A percentile compares a stretch with the other conserved stretches of the same genome.
Conservation (phyloP, 495 filamentous ascomycete species). For the Schizothecium vesticola region DNA sequence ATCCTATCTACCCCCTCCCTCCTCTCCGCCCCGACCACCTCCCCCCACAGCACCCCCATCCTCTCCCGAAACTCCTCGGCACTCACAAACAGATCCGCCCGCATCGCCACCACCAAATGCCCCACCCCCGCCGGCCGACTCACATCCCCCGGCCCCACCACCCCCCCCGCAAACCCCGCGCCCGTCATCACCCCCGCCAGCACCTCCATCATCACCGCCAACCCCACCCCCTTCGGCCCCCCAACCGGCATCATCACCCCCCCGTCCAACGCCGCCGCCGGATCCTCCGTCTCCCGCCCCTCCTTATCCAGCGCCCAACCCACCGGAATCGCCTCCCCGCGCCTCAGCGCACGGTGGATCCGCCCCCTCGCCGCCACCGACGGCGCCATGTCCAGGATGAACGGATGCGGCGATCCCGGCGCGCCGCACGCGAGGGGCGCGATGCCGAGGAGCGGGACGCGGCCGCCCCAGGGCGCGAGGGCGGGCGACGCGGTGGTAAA, state of each 20-base stretch:
- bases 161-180: conserved; percentile 64
- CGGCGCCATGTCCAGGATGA: conserved; percentile 78
- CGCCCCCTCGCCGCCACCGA: conserved; percentile 68
- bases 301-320: conserved; percentile 71
- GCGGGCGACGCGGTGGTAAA: conserved; percentile 77
- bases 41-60: conserved; percentile 65
- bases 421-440: conserved; percentile 74
- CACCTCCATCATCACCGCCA: conserved; percentile 80
- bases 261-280: conserved; percentile 51
- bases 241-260: conserved; percentile 79
- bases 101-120: conserved; percentile 69
- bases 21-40: conserved; percentile 59
- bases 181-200: conserved; percentile 71
- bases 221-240: conserved; percentile 66
- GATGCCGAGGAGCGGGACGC: conserved; percentile 63
- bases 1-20: conserved; percentile 67
- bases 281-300: conserved; percentile 65
- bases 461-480: conserved; percentile 67
- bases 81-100: conserved; percentile 70
- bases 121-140: conserved; percentile 64
- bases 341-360: conserved; percentile 65
- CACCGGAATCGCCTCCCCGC: conserved; percentile 66
- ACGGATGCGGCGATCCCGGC: conserved; percentile 47
- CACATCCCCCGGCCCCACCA: conserved; percentile 67
- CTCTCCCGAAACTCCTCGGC: conserved; percentile 61